A percentile compares a stretch with the other conserved stretches of the same genome.
phyloP scores from a whole-genome alignment of 2,329 filamentous ascomycete genomes.

The Cytospora piceae region DNA sequence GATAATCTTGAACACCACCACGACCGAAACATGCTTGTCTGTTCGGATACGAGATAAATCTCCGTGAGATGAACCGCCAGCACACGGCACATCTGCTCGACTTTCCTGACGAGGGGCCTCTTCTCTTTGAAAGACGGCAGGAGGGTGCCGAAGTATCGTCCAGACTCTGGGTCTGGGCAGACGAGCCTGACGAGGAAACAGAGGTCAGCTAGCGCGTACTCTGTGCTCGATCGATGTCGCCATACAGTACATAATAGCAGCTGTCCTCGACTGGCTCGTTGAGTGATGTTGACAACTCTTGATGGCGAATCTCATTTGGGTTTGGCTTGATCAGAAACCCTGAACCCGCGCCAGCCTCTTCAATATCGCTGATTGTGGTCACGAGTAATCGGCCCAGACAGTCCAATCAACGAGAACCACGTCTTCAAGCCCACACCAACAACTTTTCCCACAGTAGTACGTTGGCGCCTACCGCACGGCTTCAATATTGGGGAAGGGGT shows the following conservation, averaged over 20 bases:
- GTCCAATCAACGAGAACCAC: conserved; percentile 41
- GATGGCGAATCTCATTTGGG: conserved; percentile 29
- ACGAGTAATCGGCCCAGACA: conserved; percentile 34
- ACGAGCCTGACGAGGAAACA: neutral
- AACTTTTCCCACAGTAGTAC: conserved; percentile 33
- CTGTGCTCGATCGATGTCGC: conserved; percentile 2
- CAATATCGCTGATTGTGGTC: conserved; percentile 35
- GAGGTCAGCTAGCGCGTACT: conserved; percentile 3
- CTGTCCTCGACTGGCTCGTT: neutral
- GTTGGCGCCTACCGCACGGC: conserved; percentile 28
- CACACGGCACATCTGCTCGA: neutral
- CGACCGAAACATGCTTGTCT: neutral
- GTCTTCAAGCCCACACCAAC: conserved; percentile 40
- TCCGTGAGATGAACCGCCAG: neutral
- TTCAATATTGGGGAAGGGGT: conserved; percentile 17
- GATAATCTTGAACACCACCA: neutral
- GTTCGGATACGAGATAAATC: neutral
- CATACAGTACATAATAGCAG: conserved; percentile 6
- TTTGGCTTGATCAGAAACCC: conserved; percentile 36
- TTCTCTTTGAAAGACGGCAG: neutral
- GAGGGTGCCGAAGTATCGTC: neutral
- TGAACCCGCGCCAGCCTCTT: conserved; percentile 36
- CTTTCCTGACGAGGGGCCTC: neutral
- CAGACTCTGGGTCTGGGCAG: neutral
- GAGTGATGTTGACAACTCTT: conserved; percentile 3